Evolutionary conservation across 176 grass and related monocot species (phyloP).

Genomic region (Poa pratensis): DNA sequence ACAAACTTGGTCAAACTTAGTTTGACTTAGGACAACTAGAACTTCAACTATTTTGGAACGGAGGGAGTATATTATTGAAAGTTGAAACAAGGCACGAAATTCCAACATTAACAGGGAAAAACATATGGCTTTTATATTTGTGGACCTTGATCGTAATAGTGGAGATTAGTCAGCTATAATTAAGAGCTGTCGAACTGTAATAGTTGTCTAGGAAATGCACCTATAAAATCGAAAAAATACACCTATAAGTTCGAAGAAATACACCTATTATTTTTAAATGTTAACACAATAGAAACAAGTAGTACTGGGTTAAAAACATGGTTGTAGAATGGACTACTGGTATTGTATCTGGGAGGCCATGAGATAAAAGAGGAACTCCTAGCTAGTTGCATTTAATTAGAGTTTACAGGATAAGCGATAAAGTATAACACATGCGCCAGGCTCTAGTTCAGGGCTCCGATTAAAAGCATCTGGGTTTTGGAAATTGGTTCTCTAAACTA

Average conservation of each 20-base stretch:
- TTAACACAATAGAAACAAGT: background rate
- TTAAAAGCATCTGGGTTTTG: background rate
- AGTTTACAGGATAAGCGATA: background rate
- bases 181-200: background rate
- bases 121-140: background rate
- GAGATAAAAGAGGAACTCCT: background rate
- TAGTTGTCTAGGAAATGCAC: background rate
- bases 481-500: constrained; percentile 30
- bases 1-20: too few relatives aligned
- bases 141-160: background rate
- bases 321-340: background rate
- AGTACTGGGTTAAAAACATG: background rate
- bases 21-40: too few relatives aligned
- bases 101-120: background rate
- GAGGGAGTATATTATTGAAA: background rate
- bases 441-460: background rate
- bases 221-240: constrained; percentile 1
- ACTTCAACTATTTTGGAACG: too few relatives aligned
- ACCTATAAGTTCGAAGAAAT: background rate
- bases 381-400: constrained; percentile 9
- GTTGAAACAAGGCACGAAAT: background rate
- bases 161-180: background rate
- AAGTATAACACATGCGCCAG: background rate
- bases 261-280: background rate
- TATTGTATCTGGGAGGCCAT: background rate